Evolutionary conservation across 768 basidiomycete genomes (phyloP), one percentile per base, ranked within the genome.

Genomic region (Hygrophoropsis aurantiaca): DNA sequence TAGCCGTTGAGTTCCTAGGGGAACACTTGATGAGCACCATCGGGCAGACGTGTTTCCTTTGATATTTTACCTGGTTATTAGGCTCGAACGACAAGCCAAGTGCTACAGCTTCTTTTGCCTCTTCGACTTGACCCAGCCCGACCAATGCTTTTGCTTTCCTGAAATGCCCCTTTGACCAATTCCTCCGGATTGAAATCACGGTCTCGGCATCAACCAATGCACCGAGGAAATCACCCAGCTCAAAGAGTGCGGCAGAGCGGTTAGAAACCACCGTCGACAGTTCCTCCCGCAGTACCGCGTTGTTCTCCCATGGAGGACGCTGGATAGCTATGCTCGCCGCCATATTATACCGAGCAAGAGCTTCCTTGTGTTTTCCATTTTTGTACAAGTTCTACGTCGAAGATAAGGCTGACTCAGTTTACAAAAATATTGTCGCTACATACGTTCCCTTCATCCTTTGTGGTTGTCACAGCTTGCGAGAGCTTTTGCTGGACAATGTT

Each of bases 111-210:
- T 92, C 88, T 54, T 81, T 79, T 8, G 94, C 94, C 35, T 95
- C 94, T 35, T 82, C 69, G 46, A 81, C 67, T 37, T 74, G 69
- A 3, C 75, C 77, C 41, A 99, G 73, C 18, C 80, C 91, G 2
- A 89, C 71, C 35, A 99, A 72, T 0, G 95, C 92, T 62, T 91
- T 92, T 2, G 91, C 89, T 61, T 89, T 94, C 49, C 97, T 78
- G 75, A 97, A 97, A 66, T 97, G 90, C 0, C 94, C 97, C 61
- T 98, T 99, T 58, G 88, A 81, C 94, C 95, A 98, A 37, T 82
- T 84, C 46, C 84, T 75, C 59, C 92, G 88, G 42, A 97, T 70
- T 53, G 80, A 68, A 34, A 97, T 85, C 59, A 97, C 93, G 2
- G 85, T 84, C 47, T 98, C 94, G 0, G 97, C 94, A 60, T 99